Base-by-base conservation (phyloP, 1,139 yeast species). In the Kodamaea fungicola region DNA sequence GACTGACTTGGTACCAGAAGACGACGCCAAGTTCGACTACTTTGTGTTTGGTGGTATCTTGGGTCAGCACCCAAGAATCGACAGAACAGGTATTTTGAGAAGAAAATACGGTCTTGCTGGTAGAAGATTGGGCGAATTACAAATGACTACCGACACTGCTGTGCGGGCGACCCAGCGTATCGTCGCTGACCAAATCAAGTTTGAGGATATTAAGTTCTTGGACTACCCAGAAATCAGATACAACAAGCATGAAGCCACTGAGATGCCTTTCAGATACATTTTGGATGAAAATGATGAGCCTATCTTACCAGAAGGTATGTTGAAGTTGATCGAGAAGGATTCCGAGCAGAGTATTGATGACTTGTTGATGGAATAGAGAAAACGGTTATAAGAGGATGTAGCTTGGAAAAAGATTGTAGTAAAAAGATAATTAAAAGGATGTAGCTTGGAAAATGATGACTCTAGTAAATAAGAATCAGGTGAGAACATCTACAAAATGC, bases 71-170 rank as follows among this genome's bases (percentile, higher is more conserved):
- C 97, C 97, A 7, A 94, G 97, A 52, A 76, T 95, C 50, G 97
- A 92, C 57, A 80, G 97, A 59, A 92, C 98, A 2, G 94, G 92
- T 1, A 90, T 89, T 50, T 73, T 92, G 45, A 76, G 95, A 54
- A 62, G 61, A 30, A 84, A 84, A 52, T 82, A 89, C 51, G 96
- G 88, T 0, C 83, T 88, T 51, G 79, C 75, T 2, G 96, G 97
- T 9, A 80, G 92, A 61, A 75, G 96, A 56, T 69, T 92, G 40
- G 97, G 96, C 1, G 76, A 71, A 38, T 76, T 85, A 48, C 98
- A 92, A 57, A 90, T 92, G 97, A 88, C 97, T 21, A 92, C 98
- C 0, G 98, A 92, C 54, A 90, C 97, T 2, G 97, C 97, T 1
- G 84, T 92, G 27, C 76, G 98, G 61, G 87, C 95, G 22, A 87